phyloP scores from a whole-genome alignment of 2,329 filamentous ascomycete species.

The Niveomyces coronatus region DNA sequence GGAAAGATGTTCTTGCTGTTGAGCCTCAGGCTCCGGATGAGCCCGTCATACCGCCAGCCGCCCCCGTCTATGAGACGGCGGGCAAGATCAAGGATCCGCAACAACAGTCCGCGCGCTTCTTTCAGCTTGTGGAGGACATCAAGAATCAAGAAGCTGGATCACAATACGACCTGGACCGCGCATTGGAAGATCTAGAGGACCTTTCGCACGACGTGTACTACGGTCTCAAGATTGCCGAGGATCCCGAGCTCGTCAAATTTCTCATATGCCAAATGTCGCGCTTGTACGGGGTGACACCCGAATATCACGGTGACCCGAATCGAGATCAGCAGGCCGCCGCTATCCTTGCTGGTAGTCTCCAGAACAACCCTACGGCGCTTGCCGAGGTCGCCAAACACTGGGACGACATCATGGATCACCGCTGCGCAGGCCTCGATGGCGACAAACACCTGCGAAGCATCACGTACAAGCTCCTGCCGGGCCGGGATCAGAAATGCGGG shows the following conservation, averaged over 20 bases:
- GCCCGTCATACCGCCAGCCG: slow-evolving; percentile 32
- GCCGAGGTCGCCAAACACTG: slow-evolving; percentile 39
- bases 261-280: slow-evolving; percentile 45
- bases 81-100: slow-evolving; percentile 47
- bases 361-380: slow-evolving; percentile 56
- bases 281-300: slow-evolving; percentile 14
- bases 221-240: slow-evolving; percentile 50
- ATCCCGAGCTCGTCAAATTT: slow-evolving; percentile 40
- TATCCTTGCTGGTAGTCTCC: slow-evolving; percentile 46
- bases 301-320: slow-evolving; percentile 16
- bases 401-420: slow-evolving; percentile 27
- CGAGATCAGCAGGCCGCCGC: slow-evolving; percentile 44
- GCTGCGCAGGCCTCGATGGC: slow-evolving; percentile 25
- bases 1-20: slow-evolving; percentile 42
- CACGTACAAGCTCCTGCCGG: no score
- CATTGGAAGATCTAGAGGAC: slow-evolving; percentile 49
- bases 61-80: slow-evolving; percentile 46
- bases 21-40: slow-evolving; percentile 32
- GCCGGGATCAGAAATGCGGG: no score
- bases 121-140: slow-evolving; percentile 35
- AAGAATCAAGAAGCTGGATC: slow-evolving; percentile 24
- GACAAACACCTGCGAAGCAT: slow-evolving; percentile 31
- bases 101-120: slow-evolving; percentile 22
- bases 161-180: slow-evolving; percentile 31
- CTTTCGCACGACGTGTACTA: slow-evolving; percentile 62